A percentile compares a stretch with the other conserved stretches of the same genome.
These are phyloP conservation scores for Vaucheria bursata DNA, from an alignment of 352 stramenopile species.

Conservation along the genomic window DNA sequence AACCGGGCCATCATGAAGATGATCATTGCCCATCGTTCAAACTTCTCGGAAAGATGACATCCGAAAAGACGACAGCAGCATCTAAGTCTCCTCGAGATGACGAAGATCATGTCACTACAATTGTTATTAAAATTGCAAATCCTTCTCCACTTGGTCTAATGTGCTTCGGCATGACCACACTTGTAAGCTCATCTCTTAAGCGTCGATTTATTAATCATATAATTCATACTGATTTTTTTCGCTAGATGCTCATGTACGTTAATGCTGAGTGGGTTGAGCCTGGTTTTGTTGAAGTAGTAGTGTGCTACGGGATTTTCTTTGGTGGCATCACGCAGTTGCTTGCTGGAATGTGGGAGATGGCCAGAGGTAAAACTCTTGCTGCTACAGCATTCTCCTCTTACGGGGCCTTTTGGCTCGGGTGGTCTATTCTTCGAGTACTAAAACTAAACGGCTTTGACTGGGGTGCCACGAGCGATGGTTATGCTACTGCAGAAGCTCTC, in stretches of 20 bases:
- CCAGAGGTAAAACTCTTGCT: not conserved
- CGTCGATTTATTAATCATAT: not conserved
- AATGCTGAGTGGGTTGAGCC: not conserved
- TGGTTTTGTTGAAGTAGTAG: not conserved
- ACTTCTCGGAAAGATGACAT: no score
- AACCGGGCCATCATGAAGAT: no score
- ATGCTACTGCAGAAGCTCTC: not conserved
- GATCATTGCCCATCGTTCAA: no score
- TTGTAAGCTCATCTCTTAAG: not conserved
- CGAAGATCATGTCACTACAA: no score
- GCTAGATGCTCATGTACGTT: slow-evolving; percentile 9
- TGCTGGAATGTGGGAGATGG: slow-evolving; percentile 7
- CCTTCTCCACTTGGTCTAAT: not conserved
- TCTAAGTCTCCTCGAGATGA: no score
- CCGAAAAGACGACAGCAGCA: no score
- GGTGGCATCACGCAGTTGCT: not conserved
- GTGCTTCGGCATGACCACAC: not conserved
- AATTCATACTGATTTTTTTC: not conserved
- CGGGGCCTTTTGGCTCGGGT: slow-evolving; percentile 6
- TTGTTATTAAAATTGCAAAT: no score
- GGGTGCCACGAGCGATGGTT: not conserved
- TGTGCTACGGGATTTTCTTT: not conserved
- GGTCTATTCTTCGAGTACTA: not conserved
- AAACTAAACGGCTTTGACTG: not conserved
- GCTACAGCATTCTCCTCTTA: slow-evolving; percentile 6